These are phyloP conservation scores for Penicillium sp. DNA, from an alignment of 2,329 filamentous ascomycete genomes.

Conservation along the genomic window DNA sequence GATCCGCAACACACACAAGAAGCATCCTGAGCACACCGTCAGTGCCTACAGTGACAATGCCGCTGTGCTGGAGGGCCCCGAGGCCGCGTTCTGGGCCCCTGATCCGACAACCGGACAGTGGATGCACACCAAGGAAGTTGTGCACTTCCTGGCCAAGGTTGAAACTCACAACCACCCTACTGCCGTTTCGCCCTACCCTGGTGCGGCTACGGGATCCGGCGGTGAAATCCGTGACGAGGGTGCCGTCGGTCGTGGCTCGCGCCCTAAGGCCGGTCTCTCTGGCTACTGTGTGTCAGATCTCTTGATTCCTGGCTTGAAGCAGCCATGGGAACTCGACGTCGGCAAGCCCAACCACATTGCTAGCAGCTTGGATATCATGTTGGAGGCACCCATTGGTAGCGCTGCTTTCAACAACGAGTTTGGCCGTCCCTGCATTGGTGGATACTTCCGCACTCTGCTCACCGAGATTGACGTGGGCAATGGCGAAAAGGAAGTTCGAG, in stretches of 20 bases:
- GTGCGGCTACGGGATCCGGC: conserved; percentile 90
- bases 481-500: conserved; percentile 69
- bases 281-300: conserved; percentile 97
- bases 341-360: conserved; percentile 90
- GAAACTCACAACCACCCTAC: conserved; percentile 98
- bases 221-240: conserved; percentile 96
- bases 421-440: conserved; percentile 80
- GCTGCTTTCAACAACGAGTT: conserved; percentile 98
- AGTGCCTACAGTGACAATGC: conserved; percentile 98
- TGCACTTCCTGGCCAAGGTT: conserved; percentile 89
- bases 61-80: conserved; percentile 76
- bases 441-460: conserved; percentile 88
- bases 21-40: conserved; percentile 74
- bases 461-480: conserved; percentile 63
- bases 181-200: conserved; percentile 87
- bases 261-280: conserved; percentile 84
- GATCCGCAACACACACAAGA: conserved; percentile 91
- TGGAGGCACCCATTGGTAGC: conserved; percentile 92
- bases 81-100: conserved; percentile 79
- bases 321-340: conserved; percentile 88
- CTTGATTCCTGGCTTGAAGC: conserved; percentile 74
- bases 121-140: conserved; percentile 79
- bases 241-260: conserved; percentile 87
- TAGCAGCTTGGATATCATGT: conserved; percentile 93
- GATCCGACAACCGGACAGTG: conserved; percentile 83